Conservation (phyloP, 371 early-diverging fungal genomes). For the Mucor indicus region DNA sequence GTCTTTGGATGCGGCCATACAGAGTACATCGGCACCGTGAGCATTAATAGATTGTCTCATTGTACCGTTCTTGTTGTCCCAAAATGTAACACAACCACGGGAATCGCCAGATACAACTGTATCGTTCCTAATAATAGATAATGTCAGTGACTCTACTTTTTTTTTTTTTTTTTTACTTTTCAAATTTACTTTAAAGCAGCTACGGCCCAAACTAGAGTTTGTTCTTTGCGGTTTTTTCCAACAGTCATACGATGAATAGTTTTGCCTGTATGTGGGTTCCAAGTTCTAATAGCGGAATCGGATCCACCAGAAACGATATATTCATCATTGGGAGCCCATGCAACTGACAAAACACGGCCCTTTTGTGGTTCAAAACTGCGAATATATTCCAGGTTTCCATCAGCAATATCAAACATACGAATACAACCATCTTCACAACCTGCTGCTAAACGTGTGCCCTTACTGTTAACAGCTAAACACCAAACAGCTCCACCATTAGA, state of each 20-base stretch:
- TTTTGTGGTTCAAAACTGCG: conserved; percentile 71
- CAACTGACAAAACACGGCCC: conserved; percentile 79
- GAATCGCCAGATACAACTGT: conserved; percentile 90
- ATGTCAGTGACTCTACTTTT: neutral
- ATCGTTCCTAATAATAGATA: conserved; percentile 45
- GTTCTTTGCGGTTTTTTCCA: conserved; percentile 54
- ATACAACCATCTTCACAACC: conserved; percentile 94
- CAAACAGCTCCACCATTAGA: conserved; percentile 92
- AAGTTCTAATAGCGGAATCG: conserved; percentile 76
- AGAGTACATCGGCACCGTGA: conserved; percentile 88
- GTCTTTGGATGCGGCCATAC: conserved; percentile 63
- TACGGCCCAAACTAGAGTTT: conserved; percentile 66
- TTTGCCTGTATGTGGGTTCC: conserved; percentile 64
- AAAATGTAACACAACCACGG: conserved; percentile 84
- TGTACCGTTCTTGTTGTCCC: conserved; percentile 73
- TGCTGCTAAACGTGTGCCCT: conserved; percentile 76
- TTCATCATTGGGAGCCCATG: conserved; percentile 76
- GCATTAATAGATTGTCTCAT: conserved; percentile 66
- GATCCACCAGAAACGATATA: conserved; percentile 82
- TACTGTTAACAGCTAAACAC: conserved; percentile 84
- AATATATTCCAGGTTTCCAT: conserved; percentile 65
- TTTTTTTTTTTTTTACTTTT: neutral
- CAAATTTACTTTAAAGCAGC: conserved; percentile 43
- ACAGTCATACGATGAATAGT: conserved; percentile 70
- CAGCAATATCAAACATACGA: conserved; percentile 79